A percentile compares a stretch with the other conserved stretches of the same genome.
Conservation (phyloP, 331 rosid species). For the Cydonia oblonga region DNA sequence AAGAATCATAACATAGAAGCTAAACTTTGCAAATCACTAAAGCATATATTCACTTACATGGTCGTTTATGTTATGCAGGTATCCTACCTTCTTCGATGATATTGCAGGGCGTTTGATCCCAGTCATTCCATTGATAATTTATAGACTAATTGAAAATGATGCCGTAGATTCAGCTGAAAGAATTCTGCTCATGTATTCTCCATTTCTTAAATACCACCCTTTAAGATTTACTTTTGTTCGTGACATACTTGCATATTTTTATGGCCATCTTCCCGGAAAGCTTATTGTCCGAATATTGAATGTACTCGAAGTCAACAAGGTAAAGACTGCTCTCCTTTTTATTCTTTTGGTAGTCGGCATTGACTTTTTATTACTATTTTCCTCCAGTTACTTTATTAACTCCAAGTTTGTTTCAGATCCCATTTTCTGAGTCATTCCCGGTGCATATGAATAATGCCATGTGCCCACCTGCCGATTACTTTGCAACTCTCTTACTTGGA, state of each 20-base stretch:
- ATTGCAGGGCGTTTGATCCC: conserved; percentile 91
- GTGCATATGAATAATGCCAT: conserved; percentile 54
- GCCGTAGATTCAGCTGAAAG: conserved; percentile 78
- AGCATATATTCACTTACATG: conserved; percentile 14
- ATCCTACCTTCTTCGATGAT: conserved; percentile 87
- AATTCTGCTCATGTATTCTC: conserved; percentile 48
- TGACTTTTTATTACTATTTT: background rate
- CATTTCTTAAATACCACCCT: conserved; percentile 69
- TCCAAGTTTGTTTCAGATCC: conserved; percentile 56
- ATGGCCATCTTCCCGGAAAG: conserved; percentile 79
- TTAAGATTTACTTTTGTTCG: conserved; percentile 88
- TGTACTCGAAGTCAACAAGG: conserved; percentile 76
- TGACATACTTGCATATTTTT: conserved; percentile 94
- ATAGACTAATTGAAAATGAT: conserved; percentile 90
- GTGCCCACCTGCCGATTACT: conserved; percentile 92
- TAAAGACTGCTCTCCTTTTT: conserved; percentile 18
- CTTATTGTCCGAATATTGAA: conserved; percentile 72
- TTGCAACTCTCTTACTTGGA: conserved; percentile 79
- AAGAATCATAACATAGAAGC: background rate
- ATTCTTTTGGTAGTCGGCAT: conserved; percentile 6
- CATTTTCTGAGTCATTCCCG: conserved; percentile 82
- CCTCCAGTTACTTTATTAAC: conserved; percentile 11
- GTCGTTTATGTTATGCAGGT: conserved; percentile 31
- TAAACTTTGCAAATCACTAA: background rate
- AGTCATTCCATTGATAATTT: conserved; percentile 77